Evolutionary conservation across 176 grass and related monocot genomes (phyloP).

Genomic region (Coix lacrymajobi): DNA sequence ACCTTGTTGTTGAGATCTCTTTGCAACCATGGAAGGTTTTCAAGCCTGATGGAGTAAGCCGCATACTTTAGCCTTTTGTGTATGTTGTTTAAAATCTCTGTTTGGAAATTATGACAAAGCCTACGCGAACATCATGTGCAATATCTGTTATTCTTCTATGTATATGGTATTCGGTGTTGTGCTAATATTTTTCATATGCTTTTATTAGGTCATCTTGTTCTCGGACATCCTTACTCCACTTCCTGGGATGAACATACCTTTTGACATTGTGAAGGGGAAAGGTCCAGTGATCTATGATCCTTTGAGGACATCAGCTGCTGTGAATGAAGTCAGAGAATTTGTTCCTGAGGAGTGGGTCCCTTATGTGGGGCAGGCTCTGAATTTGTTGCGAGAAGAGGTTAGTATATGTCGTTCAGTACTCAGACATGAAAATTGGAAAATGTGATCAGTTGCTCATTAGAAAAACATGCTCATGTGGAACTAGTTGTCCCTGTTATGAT

Average conservation of each 20-base stretch:
- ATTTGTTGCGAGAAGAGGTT: slow-evolving; percentile 74
- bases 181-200: not conserved
- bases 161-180: not conserved
- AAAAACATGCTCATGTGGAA: not conserved
- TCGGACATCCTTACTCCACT: slow-evolving; percentile 97
- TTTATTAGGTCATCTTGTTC: slow-evolving; percentile 81
- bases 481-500: not conserved
- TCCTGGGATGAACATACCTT: slow-evolving; percentile 98
- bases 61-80: slow-evolving; percentile 16
- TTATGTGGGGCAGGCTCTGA: slow-evolving; percentile 92
- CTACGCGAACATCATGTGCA: not conserved
- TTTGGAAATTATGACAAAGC: slow-evolving; percentile 18
- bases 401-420: slow-evolving; percentile 13
- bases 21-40: slow-evolving; percentile 98
- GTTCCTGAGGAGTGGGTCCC: slow-evolving; percentile 84
- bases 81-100: slow-evolving; percentile 15
- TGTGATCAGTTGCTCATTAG: not conserved
- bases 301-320: slow-evolving; percentile 71
- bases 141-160: not conserved
- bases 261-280: slow-evolving; percentile 99
- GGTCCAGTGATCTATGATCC: slow-evolving; percentile 93
- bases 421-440: slow-evolving; percentile 1
- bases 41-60: slow-evolving; percentile 88
- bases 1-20: slow-evolving; percentile 98
- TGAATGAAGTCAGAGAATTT: slow-evolving; percentile 91